Conservation (phyloP, 768 basidiomycete genomes). For the Ephemerocybe angulata region DNA sequence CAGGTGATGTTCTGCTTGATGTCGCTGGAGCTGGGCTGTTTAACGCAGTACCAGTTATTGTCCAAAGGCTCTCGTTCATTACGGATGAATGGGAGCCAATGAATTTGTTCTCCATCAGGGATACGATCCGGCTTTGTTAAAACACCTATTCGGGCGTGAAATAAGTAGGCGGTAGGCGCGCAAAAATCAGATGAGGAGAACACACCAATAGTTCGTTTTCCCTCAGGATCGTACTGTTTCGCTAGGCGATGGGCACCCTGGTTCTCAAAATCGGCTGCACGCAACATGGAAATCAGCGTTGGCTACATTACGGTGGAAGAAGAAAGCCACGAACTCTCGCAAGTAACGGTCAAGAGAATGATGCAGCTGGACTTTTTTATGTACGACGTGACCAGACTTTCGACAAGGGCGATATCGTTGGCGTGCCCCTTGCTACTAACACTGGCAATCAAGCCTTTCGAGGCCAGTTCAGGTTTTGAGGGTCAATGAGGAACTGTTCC, state of each 20-base stretch:
- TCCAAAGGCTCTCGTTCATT: slow-evolving; percentile 49
- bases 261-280: slow-evolving; percentile 75
- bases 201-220: slow-evolving; percentile 68
- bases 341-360: slow-evolving; percentile 58
- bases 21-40: slow-evolving; percentile 50
- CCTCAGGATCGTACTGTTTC: slow-evolving; percentile 55
- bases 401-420: slow-evolving; percentile 59
- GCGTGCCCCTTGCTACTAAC: slow-evolving; percentile 46
- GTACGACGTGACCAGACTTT: slow-evolving; percentile 53
- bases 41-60: slow-evolving; percentile 60
- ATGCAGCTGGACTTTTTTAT: slow-evolving; percentile 62
- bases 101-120: slow-evolving; percentile 46
- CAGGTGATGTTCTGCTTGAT: slow-evolving; percentile 53
- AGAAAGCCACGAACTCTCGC: slow-evolving; percentile 64
- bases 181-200: neutral
- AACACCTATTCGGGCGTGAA: slow-evolving; percentile 42
- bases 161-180: neutral
- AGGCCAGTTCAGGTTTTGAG: neutral
- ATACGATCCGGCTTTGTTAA: slow-evolving; percentile 77
- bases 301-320: too few species aligned
- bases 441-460: slow-evolving; percentile 54
- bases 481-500: too few species aligned
- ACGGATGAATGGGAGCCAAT: slow-evolving; percentile 55
- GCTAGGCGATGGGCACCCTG: slow-evolving; percentile 71
- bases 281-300: too few species aligned